phyloP scores from a whole-genome alignment of 1,284 basidiomycete genomes.

The Ustilago bromivora region DNA sequence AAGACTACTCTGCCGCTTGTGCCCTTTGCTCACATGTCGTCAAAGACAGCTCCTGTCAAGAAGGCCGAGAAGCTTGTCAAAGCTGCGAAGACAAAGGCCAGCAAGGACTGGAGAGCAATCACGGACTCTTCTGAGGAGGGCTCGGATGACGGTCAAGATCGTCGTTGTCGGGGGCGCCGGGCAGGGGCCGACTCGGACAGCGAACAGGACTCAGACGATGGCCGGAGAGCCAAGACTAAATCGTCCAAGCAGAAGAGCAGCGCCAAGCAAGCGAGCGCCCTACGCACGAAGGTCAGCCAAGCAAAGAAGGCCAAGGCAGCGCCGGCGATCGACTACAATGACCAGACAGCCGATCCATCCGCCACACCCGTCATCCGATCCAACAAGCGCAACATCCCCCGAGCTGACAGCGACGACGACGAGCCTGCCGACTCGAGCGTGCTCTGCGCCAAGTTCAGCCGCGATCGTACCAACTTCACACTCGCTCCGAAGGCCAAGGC shows the following conservation, averaged over 20 bases:
- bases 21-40: constrained; percentile 34
- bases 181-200: constrained; percentile 6
- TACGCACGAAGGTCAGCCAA: constrained; percentile 6
- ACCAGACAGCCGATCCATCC: constrained; percentile 44
- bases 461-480: constrained; percentile 38
- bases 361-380: constrained; percentile 48
- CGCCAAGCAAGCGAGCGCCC: constrained; percentile 1
- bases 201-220: constrained; percentile 22
- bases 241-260: constrained; percentile 13
- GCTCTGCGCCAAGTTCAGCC: constrained; percentile 32
- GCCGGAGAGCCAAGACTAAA: constrained; percentile 14
- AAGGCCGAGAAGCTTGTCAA: constrained; percentile 23
- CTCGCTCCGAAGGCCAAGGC: neutral
- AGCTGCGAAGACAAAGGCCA: constrained; percentile 18
- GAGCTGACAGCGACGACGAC: constrained; percentile 19
- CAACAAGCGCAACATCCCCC: constrained; percentile 20
- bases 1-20: constrained; percentile 36
- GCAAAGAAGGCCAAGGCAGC: constrained; percentile 16
- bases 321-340: constrained; percentile 39
- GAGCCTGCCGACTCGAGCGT: constrained; percentile 24
- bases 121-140: constrained; percentile 46
- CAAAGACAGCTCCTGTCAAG: constrained; percentile 17
- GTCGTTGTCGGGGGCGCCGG: neutral
- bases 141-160: constrained; percentile 11
- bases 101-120: constrained; percentile 47